Conservation (phyloP, 2,329 filamentous ascomycete genomes). For the Penicillium sp. region DNA sequence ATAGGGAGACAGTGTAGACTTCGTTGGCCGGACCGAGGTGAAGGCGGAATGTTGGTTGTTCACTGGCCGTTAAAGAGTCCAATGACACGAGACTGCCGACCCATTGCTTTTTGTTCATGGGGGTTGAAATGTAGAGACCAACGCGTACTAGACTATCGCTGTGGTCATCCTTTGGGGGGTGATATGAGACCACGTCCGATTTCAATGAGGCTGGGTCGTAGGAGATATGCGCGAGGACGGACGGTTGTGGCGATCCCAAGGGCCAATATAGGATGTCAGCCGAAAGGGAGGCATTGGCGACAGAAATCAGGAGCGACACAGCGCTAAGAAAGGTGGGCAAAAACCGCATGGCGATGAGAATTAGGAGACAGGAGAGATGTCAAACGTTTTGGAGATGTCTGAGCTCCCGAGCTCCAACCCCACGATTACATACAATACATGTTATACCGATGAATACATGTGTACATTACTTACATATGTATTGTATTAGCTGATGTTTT, state of each 20-base stretch:
- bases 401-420: not conserved
- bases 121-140: slow-evolving; percentile 47
- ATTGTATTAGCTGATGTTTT: not conserved
- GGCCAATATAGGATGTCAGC: slow-evolving; percentile 42
- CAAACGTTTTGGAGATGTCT: not conserved
- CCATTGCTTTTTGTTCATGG: slow-evolving; percentile 37
- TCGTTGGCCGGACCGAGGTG: slow-evolving; percentile 39
- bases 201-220: slow-evolving; percentile 40
- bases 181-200: slow-evolving; percentile 39
- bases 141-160: slow-evolving; percentile 53
- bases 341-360: slow-evolving; percentile 15
- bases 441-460: no score
- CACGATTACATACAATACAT: not conserved
- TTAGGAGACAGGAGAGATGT: not conserved
- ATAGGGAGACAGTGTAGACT: slow-evolving; percentile 41
- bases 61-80: slow-evolving; percentile 29
- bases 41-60: slow-evolving; percentile 37
- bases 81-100: slow-evolving; percentile 41
- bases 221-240: slow-evolving; percentile 39
- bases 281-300: slow-evolving; percentile 20
- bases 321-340: slow-evolving; percentile 17
- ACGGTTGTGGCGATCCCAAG: slow-evolving; percentile 31
- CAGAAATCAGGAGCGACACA: slow-evolving; percentile 14
- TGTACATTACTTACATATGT: no score
- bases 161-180: slow-evolving; percentile 29